A percentile compares a stretch with the other conserved stretches of the same genome.
phyloP scores from a whole-genome alignment of 2,329 filamentous ascomycete species.

The Epichloe hybrida region DNA sequence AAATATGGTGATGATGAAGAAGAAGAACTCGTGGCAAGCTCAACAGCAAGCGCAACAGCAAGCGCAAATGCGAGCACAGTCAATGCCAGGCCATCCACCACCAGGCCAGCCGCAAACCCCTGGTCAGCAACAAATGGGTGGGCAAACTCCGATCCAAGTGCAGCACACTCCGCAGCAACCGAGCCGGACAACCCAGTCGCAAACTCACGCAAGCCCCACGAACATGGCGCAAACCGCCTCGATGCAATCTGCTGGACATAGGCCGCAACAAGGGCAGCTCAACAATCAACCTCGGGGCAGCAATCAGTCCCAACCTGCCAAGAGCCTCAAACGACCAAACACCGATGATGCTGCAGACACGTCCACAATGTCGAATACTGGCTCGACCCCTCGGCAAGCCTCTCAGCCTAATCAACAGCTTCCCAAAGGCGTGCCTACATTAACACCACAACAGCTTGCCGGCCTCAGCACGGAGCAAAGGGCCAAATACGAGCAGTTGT shows the following conservation, averaged over 20 bases:
- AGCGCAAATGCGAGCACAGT: slow-evolving; percentile 9
- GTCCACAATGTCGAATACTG: slow-evolving; percentile 10
- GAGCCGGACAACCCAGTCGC: slow-evolving; percentile 23
- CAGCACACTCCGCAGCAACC: slow-evolving; percentile 41
- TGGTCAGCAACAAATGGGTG: slow-evolving; percentile 9
- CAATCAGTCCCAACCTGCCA: slow-evolving; percentile 17
- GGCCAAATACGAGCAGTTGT: slow-evolving; percentile 27
- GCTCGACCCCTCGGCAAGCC: slow-evolving; percentile 8
- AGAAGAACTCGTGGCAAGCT: slow-evolving; percentile 18
- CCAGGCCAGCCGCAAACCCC: slow-evolving; percentile 9
- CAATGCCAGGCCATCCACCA: slow-evolving; percentile 12
- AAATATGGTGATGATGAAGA: slow-evolving; percentile 18
- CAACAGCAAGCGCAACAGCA: slow-evolving; percentile 18
- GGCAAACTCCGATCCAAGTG: slow-evolving; percentile 10
- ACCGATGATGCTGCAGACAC: slow-evolving; percentile 29
- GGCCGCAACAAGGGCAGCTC: slow-evolving; percentile 15
- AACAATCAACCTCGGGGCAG: slow-evolving; percentile 12
- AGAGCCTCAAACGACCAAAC: slow-evolving; percentile 37
- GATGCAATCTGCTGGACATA: slow-evolving; percentile 17
- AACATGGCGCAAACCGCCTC: slow-evolving; percentile 29
- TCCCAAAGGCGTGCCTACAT: slow-evolving; percentile 11
- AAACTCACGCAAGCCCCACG: slow-evolving; percentile 24
- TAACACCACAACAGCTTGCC: slow-evolving; percentile 23
- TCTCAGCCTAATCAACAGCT: slow-evolving; percentile 13
- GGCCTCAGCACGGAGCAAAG: slow-evolving; percentile 31